Conservation (phyloP, 2,329 filamentous ascomycete species). For the Xylariales sp. region DNA sequence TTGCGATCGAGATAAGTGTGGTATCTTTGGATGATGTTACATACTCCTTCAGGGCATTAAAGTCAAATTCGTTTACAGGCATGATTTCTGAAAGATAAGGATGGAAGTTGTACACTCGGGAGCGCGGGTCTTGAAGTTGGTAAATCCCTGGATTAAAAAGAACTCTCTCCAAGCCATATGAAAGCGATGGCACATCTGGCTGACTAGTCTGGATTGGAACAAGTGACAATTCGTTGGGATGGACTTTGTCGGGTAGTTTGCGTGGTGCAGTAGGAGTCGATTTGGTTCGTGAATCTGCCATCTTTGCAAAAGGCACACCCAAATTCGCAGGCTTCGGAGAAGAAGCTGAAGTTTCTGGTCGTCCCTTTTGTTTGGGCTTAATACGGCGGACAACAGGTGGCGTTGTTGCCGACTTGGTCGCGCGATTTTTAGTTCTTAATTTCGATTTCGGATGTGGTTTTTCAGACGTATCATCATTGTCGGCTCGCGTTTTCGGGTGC, state of each 20-base stretch:
- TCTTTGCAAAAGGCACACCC: constrained; percentile 13
- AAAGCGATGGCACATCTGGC: constrained; percentile 67
- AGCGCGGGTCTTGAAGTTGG: constrained; percentile 86
- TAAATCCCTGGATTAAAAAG: constrained; percentile 96
- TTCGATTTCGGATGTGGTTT: not conserved
- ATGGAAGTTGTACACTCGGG: constrained; percentile 95
- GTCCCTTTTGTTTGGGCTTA: not conserved
- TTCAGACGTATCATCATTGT: not conserved
- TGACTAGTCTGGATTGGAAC: constrained; percentile 50
- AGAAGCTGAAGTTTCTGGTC: not conserved
- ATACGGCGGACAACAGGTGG: not conserved
- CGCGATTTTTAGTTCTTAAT: not conserved
- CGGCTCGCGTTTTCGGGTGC: not conserved
- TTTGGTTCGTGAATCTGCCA: constrained; percentile 10
- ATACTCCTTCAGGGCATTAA: constrained; percentile 84
- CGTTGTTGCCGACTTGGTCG: not conserved
- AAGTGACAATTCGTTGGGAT: constrained; percentile 45
- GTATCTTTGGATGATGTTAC: constrained; percentile 90
- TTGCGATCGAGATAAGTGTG: constrained; percentile 75
- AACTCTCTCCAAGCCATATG: constrained; percentile 85
- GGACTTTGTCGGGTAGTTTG: constrained; percentile 43
- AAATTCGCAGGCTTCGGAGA: constrained; percentile 19
- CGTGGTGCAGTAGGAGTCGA: not conserved
- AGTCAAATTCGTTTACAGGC: constrained; percentile 93
- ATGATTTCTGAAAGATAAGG: constrained; percentile 94